Evolutionary conservation across 345 rosid species (phyloP), one percentile per base, ranked within the genome.

Genomic region (Orychophragmus violaceus): DNA sequence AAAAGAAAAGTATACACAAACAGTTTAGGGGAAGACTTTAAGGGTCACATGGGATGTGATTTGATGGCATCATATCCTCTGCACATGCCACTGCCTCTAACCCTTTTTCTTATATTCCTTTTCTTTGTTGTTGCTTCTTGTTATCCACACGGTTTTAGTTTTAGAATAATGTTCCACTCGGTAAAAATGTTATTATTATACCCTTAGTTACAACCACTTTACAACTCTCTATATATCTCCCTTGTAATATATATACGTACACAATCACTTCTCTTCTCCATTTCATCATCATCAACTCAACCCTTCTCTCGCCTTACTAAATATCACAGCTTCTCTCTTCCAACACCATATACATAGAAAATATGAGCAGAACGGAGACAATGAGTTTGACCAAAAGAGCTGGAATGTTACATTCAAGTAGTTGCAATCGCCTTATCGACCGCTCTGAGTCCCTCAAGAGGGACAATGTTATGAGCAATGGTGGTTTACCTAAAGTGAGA

Each of bases 21-120:
- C 57, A 57, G 76, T 64, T n/a, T 72, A 56, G 27, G 52, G 59
- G 52, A 56, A 48, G 69, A 54, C 29, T 32, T n/a, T 62, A 63
- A 56, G 36, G 59, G 39, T 64, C 76, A 72, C 76, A 72, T 72
- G 76, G 76, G 66, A 37, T 27, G 44, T 69, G 66, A 72, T 72
- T 72, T 72, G 71, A 28, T 71, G 42, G 70, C 19, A 64, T 56
- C 70, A 56, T 71, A 36, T 64, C 76, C 18, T 57, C 65, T 48
- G 59, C 76, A 72, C 76, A 72, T 72, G 71, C 76, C 76, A 6
- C 59, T 72, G 76, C 76, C 53, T 54, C 64, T 62, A 18, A 27
- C 41, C 54, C 56, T 71, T 55, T 71, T 62, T 41, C 16, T 28
- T 36, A 42, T 42, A 70, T 71, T 62, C 64, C 64, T 52, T 8